Percentiles rank a stretch among this genome's conserved stretches.
Evolutionary conservation across 306 rosid genomes (phyloP).

Genomic region (Corylus avellana): DNA sequence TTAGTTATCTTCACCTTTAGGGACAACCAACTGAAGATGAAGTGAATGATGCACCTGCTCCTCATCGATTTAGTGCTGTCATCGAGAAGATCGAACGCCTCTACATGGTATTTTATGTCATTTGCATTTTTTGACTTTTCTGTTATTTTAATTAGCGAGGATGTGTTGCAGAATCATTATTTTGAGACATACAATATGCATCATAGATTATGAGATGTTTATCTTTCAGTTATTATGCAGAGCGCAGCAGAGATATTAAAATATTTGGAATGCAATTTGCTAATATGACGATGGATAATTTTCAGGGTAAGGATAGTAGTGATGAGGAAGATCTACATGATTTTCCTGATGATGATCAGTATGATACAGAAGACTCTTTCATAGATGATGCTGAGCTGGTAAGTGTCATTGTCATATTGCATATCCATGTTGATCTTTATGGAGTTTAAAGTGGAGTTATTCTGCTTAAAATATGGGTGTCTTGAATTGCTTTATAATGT

Average conservation of each 20-base stretch:
- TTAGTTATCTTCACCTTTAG: slow-evolving; percentile 35
- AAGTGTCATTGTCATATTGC: slow-evolving; percentile 33
- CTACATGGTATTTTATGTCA: slow-evolving; percentile 60
- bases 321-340: slow-evolving; percentile 83
- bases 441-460: slow-evolving; percentile 19
- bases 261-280: neutral
- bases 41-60: slow-evolving; percentile 62
- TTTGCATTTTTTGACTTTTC: slow-evolving; percentile 1
- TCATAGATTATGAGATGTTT: slow-evolving; percentile 14
- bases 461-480: slow-evolving; percentile 10
- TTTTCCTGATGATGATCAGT: slow-evolving; percentile 92
- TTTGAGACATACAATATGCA: neutral
- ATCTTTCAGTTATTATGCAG: neutral
- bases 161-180: slow-evolving; percentile 2
- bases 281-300: slow-evolving; percentile 23
- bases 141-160: neutral
- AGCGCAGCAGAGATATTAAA: neutral
- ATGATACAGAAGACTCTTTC: slow-evolving; percentile 97
- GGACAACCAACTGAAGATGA: slow-evolving; percentile 64
- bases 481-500: slow-evolving; percentile 16
- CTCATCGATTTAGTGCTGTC: slow-evolving; percentile 95
- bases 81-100: slow-evolving; percentile 97
- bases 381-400: slow-evolving; percentile 98
- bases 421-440: slow-evolving; percentile 32
- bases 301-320: slow-evolving; percentile 93